phyloP scores from a whole-genome alignment of 805 yeast genomes.

The Pachysolen tannophilus region DNA sequence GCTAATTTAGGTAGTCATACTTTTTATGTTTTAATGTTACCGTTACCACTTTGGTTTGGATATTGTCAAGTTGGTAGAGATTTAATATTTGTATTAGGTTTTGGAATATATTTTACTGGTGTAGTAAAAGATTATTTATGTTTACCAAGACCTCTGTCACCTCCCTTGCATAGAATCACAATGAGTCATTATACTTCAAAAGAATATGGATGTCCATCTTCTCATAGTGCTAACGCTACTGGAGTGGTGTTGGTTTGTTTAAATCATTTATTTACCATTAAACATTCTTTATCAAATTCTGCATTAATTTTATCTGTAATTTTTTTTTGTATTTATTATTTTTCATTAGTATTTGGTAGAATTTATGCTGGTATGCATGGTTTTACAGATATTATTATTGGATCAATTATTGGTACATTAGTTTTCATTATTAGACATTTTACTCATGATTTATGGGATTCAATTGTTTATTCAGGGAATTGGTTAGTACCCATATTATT shows the following conservation, averaged over 20 bases:
- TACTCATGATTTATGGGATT: conserved; percentile 38
- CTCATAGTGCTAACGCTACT: conserved; percentile 93
- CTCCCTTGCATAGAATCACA: conserved; percentile 86
- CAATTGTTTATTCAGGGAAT: conserved; percentile 17
- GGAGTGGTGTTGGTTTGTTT: conserved; percentile 56
- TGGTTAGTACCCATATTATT: conserved; percentile 26
- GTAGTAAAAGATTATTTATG: conserved; percentile 77
- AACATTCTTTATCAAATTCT: conserved; percentile 8
- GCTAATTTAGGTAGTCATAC: conserved; percentile 92
- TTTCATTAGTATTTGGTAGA: conserved; percentile 69
- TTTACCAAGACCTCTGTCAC: conserved; percentile 86
- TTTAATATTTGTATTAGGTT: conserved; percentile 47
- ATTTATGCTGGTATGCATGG: conserved; percentile 98
- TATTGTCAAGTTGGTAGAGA: conserved; percentile 50
- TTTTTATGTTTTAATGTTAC: conserved; percentile 84
- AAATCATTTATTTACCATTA: conserved; percentile 7
- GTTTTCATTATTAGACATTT: conserved; percentile 40
- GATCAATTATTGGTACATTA: conserved; percentile 52
- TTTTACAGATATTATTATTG: conserved; percentile 62
- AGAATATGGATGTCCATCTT: conserved; percentile 93
- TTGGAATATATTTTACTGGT: conserved; percentile 71
- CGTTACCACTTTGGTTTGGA: conserved; percentile 81
- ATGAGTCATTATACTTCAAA: conserved; percentile 84
- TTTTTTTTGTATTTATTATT: conserved; percentile 34
- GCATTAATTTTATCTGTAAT: too few species aligned